Evolutionary conservation across 441 rosid genomes (phyloP).

Genomic region (Pelargonium citronellum): DNA sequence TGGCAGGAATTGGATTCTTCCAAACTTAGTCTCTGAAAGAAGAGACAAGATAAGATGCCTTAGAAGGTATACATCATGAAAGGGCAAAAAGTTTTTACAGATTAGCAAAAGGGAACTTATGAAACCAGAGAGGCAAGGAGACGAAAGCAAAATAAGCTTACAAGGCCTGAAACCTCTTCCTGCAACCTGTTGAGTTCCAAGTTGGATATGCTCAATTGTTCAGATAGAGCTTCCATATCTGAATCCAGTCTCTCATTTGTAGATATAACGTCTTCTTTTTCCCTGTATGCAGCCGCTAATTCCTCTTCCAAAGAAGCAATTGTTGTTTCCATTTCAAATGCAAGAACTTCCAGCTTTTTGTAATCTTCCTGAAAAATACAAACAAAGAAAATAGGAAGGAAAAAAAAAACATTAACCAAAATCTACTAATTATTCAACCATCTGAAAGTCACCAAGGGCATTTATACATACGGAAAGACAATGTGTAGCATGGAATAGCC

Average conservation of each 20-base stretch:
- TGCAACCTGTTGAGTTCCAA: conserved; percentile 45
- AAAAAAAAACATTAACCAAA: conserved; percentile 8
- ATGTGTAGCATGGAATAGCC: conserved; percentile 6
- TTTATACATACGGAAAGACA: background rate
- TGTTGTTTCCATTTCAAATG: conserved; percentile 87
- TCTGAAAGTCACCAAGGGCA: background rate
- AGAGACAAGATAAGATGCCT: conserved; percentile 13
- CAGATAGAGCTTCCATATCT: conserved; percentile 47
- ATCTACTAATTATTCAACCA: background rate
- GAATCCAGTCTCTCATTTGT: conserved; percentile 45
- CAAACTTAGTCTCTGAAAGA: conserved; percentile 47
- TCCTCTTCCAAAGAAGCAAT: conserved; percentile 78
- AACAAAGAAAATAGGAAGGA: conserved; percentile 14
- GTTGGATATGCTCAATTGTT: conserved; percentile 41
- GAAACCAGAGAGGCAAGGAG: conserved; percentile 16
- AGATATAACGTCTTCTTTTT: conserved; percentile 46
- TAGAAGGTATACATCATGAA: background rate
- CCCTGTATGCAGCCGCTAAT: conserved; percentile 48
- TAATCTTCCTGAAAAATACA: conserved; percentile 60
- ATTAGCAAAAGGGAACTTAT: conserved; percentile 10
- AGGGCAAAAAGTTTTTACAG: conserved; percentile 13
- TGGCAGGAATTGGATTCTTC: conserved; percentile 54
- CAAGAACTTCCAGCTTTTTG: conserved; percentile 66
- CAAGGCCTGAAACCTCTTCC: conserved; percentile 50
- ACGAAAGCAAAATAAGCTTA: conserved; percentile 30